Base-by-base conservation (phyloP, 805 yeast species). In the Candida taoyuanica region DNA sequence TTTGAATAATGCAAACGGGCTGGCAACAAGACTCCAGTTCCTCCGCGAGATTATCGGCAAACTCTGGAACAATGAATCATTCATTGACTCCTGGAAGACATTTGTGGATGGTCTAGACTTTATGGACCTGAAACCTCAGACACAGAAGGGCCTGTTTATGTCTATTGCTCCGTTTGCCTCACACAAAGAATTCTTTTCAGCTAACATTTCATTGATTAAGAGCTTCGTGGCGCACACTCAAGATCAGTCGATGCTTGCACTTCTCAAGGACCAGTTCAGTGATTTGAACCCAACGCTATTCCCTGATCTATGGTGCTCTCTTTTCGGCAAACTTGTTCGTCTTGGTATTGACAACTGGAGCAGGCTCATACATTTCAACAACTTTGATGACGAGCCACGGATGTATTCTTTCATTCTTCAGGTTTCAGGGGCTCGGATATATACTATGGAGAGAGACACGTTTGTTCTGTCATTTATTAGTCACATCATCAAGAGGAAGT, bases 341-440 rank as follows among this genome's bases (percentile, higher is more conserved):
- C 19, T 33, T 16, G 50, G 49, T 1, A n/a, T 46, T 14, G 54
- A 43, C 5, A 49, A 43, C 24, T 55, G 59, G 59, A 40, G 49
- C 24, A 42, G 48, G 5, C 19, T 55, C 29, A 46, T 55, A 9
- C 45, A 43, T 9, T 43, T 46, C 20, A 46, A 48, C 36, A 36
- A 49, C 15, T 50, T 55, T 33, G 43, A 42, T 3, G 54, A 55
- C 35, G 56, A 53, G 19, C 44, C 51, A 3, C 38, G 38, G 14
- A 39, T 52, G 2, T 52, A 34, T 27, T 28, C 50, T 2, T 49
- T 36, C 36, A 49, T 53, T 15, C 33, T 55, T 11, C 46, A 38
- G 16, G 46, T 47, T 18, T 46, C 53, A 1, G 52, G 53, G 1
- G 2, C 12, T 0, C 25, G 34, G 16, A 37, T 41, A 3, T 53